phyloP scores from a whole-genome alignment of 352 stramenopile species.

The Globisporangium rhizosaccharum region DNA sequence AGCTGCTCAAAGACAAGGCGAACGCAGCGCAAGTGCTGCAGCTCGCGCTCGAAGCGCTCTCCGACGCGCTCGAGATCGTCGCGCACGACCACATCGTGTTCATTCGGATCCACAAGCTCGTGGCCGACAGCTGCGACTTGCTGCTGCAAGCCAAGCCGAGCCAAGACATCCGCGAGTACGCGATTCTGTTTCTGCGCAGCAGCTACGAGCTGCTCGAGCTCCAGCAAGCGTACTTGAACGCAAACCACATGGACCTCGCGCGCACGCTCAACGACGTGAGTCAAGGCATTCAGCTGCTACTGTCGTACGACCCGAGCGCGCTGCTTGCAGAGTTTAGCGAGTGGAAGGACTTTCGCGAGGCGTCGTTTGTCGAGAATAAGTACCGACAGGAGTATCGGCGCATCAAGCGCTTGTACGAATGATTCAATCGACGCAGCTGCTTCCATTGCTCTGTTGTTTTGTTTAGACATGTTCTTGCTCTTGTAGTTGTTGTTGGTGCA shows the following conservation, averaged over 20 bases:
- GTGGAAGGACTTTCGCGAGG: slow-evolving; percentile 84
- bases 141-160: slow-evolving; percentile 60
- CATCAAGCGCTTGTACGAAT: slow-evolving; percentile 91
- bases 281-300: slow-evolving; percentile 86
- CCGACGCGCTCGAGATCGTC: slow-evolving; percentile 77
- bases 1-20: slow-evolving; percentile 46
- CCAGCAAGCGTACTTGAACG: slow-evolving; percentile 75
- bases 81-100: slow-evolving; percentile 83
- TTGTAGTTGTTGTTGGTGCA: background rate
- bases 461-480: background rate
- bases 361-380: slow-evolving; percentile 85
- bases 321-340: slow-evolving; percentile 83
- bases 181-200: slow-evolving; percentile 83
- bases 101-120: slow-evolving; percentile 88
- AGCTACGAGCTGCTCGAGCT: slow-evolving; percentile 86
- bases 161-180: slow-evolving; percentile 74
- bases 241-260: slow-evolving; percentile 90
- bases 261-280: slow-evolving; percentile 90
- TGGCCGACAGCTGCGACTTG: slow-evolving; percentile 87
- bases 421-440: slow-evolving; percentile 10
- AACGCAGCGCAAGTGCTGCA: slow-evolving; percentile 50
- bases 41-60: slow-evolving; percentile 74
- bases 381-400: slow-evolving; percentile 88
- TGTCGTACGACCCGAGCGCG: slow-evolving; percentile 81
- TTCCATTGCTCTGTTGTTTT: background rate